phyloP scores from a whole-genome alignment of 805 yeast species.

The Lipomyces oligophaga region DNA sequence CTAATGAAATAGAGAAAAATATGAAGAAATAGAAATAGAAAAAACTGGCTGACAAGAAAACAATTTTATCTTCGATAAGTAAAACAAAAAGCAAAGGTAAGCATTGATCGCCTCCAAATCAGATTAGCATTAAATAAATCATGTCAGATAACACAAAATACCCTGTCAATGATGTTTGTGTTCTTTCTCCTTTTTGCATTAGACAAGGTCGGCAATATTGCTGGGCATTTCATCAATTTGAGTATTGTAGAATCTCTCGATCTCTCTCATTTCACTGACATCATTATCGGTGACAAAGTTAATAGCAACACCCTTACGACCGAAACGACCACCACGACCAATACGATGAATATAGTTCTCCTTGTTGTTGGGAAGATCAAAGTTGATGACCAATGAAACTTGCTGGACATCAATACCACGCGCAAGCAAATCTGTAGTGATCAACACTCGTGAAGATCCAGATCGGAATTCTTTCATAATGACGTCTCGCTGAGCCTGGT shows the following conservation, averaged over 20 bases:
- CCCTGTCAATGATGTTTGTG: no score
- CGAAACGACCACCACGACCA: constrained; percentile 98
- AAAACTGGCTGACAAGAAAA: neutral
- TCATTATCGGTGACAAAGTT: constrained; percentile 86
- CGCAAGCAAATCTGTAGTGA: constrained; percentile 96
- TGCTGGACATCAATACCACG: constrained; percentile 99
- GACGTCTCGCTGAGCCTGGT: constrained; percentile 88
- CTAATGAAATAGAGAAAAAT: constrained; percentile 1
- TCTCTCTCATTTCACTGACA: constrained; percentile 60
- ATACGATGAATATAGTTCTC: constrained; percentile 97
- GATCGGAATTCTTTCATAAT: constrained; percentile 94
- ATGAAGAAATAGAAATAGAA: neutral
- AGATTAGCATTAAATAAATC: constrained; percentile 1
- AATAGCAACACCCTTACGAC: constrained; percentile 97
- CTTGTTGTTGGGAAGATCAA: constrained; percentile 86
- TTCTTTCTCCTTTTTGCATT: no score
- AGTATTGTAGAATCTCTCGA: constrained; percentile 83
- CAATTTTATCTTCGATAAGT: constrained; percentile 5
- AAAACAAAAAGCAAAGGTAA: neutral
- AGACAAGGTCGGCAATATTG: constrained; percentile 51
- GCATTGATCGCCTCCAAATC: neutral
- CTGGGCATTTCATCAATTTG: constrained; percentile 92
- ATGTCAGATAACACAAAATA: no score
- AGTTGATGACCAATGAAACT: constrained; percentile 91
- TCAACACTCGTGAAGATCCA: constrained; percentile 88